phyloP scores from a whole-genome alignment of 2,329 filamentous ascomycete species.

The Epichloe brachyelytri region DNA sequence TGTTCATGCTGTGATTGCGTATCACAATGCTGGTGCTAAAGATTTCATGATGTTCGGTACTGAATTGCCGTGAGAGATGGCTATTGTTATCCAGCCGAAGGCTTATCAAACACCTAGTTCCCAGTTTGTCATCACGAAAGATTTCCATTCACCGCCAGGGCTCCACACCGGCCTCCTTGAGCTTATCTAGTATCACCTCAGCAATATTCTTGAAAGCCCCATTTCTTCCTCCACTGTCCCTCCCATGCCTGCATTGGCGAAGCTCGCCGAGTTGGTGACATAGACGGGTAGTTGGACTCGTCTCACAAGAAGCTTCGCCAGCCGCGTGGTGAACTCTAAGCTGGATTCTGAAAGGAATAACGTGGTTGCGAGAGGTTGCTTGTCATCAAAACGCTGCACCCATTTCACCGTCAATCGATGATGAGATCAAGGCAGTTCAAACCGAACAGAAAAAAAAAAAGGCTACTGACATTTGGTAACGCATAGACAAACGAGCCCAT shows the following conservation, averaged over 20 bases:
- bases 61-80: no score
- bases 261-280: conserved; percentile 75
- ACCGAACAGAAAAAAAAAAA: background rate
- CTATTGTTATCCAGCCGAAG: no score
- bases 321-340: conserved; percentile 72
- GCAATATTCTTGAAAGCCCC: conserved; percentile 66
- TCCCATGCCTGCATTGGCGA: conserved; percentile 60
- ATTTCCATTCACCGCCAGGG: conserved; percentile 1
- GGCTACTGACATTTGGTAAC: conserved; percentile 59
- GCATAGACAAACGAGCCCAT: conserved; percentile 92
- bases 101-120: no score
- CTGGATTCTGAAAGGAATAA: conserved; percentile 65
- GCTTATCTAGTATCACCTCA: conserved; percentile 40
- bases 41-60: no score
- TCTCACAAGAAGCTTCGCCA: conserved; percentile 73
- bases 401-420: background rate
- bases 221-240: conserved; percentile 88
- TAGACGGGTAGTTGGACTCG: conserved; percentile 67
- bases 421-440: background rate
- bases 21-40: no score
- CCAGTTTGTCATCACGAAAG: background rate
- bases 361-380: conserved; percentile 60
- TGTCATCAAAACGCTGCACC: conserved; percentile 35
- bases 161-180: conserved; percentile 11
- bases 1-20: no score